Conservation (phyloP, 2,329 filamentous ascomycete genomes). For the Helicocarpus griseus region DNA sequence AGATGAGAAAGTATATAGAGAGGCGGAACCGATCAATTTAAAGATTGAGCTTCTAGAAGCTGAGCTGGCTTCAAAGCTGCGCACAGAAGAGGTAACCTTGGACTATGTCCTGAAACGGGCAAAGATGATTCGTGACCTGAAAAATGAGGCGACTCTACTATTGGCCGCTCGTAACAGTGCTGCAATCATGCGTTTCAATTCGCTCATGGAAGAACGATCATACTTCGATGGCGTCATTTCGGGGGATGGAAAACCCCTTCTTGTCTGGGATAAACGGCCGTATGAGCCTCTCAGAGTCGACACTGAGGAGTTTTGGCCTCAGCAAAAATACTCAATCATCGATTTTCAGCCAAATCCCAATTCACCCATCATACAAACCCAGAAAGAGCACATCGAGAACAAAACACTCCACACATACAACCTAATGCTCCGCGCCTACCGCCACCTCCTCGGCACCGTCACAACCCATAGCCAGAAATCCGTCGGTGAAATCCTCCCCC, state of each 20-base stretch:
- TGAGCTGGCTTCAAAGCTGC: neutral
- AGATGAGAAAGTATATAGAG: neutral
- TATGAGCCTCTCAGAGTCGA: slow-evolving; percentile 58
- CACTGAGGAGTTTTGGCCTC: slow-evolving; percentile 58
- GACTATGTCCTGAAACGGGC: neutral
- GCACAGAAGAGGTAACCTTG: neutral
- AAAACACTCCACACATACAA: slow-evolving; percentile 14
- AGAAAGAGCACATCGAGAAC: slow-evolving; percentile 11
- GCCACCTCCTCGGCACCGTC: slow-evolving; percentile 17
- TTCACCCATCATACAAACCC: slow-evolving; percentile 14
- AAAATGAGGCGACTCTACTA: neutral
- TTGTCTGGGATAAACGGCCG: slow-evolving; percentile 60
- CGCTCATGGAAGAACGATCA: neutral
- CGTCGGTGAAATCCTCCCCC: slow-evolving; percentile 17
- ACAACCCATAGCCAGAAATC: slow-evolving; percentile 12
- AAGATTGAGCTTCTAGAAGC: neutral
- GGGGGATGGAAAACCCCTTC: slow-evolving; percentile 33
- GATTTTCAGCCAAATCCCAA: slow-evolving; percentile 27
- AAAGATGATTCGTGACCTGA: neutral
- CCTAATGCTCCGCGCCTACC: slow-evolving; percentile 19
- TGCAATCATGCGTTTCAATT: neutral
- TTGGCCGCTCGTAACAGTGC: neutral
- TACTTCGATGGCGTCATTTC: neutral
- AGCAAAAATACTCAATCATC: slow-evolving; percentile 25
- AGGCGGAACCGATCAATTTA: neutral